A percentile compares a stretch with the other conserved stretches of the same genome.
phyloP scores from a whole-genome alignment of 2,329 filamentous ascomycete genomes.

The Orbilia brochopaga region DNA sequence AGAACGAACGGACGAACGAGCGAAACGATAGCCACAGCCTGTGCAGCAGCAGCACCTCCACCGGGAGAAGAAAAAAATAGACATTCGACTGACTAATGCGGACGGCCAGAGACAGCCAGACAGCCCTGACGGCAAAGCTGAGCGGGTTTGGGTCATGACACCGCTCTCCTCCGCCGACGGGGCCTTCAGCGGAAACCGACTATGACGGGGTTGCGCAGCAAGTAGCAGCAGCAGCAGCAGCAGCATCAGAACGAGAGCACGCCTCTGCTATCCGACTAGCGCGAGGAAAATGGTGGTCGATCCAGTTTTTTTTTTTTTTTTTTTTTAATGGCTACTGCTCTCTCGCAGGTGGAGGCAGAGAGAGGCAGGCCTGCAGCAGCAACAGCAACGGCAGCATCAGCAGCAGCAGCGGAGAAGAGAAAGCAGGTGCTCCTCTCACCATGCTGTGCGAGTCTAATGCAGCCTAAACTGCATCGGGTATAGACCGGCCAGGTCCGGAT shows the following conservation, averaged over 20 bases:
- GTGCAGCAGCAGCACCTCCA: not conserved
- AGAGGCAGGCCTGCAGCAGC: slow-evolving; percentile 3
- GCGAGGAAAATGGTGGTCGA: slow-evolving; percentile 47
- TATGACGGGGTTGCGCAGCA: slow-evolving; percentile 50
- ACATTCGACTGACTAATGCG: not conserved
- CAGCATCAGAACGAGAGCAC: slow-evolving; percentile 20
- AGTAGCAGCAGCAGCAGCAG: too few relatives aligned
- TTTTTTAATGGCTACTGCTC: slow-evolving; percentile 21
- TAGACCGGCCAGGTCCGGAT: slow-evolving; percentile 46
- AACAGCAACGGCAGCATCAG: slow-evolving; percentile 11
- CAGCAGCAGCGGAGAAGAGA: slow-evolving; percentile 14
- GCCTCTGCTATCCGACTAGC: slow-evolving; percentile 28
- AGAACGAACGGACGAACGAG: too few relatives aligned
- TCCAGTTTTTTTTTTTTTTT: slow-evolving; percentile 42
- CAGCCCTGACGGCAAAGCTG: slow-evolving; percentile 1
- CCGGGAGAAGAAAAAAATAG: not conserved
- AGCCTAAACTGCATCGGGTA: slow-evolving; percentile 45
- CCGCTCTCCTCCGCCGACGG: not conserved
- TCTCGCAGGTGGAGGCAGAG: not conserved
- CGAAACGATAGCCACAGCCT: not conserved
- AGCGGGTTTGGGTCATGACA: not conserved
- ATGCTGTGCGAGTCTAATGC: slow-evolving; percentile 42
- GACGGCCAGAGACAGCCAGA: too few relatives aligned
- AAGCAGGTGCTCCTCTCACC: slow-evolving; percentile 50
- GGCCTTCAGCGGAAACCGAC: slow-evolving; percentile 7